These are phyloP conservation scores for Jaapia argillacea DNA, from an alignment of 768 basidiomycete species.

Conservation along the genomic window DNA sequence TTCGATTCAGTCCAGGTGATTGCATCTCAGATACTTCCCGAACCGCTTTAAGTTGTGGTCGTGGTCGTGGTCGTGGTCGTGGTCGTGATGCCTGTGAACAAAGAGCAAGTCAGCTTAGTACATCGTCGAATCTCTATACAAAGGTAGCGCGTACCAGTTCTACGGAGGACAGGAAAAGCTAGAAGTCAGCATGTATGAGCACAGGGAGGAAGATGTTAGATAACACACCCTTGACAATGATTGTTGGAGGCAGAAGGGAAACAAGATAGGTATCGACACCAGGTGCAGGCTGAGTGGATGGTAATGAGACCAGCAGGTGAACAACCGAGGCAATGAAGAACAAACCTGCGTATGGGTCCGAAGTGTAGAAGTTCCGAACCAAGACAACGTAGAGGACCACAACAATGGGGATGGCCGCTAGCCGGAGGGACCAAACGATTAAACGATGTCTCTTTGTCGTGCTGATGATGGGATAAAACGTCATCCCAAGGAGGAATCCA, in stretches of 20 bases:
- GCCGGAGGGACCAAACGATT: conserved; percentile 64
- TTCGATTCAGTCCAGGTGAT: too few relatives aligned
- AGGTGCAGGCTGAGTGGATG: conserved; percentile 54
- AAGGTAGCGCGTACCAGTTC: too few relatives aligned
- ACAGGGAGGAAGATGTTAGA: too few relatives aligned
- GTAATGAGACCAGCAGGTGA: background rate
- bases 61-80: too few relatives aligned
- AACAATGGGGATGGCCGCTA: conserved; percentile 65
- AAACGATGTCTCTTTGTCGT: conserved; percentile 60
- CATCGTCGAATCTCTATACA: too few relatives aligned
- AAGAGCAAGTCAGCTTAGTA: background rate
- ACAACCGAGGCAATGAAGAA: conserved; percentile 8
- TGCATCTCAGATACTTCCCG: too few relatives aligned
- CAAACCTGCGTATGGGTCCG: conserved; percentile 75
- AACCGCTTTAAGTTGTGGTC: too few relatives aligned
- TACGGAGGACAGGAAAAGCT: too few relatives aligned
- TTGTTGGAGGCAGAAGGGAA: conserved; percentile 70
- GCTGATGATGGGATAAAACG: conserved; percentile 87
- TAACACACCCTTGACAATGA: conserved; percentile 45
- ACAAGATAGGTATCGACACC: conserved; percentile 87
- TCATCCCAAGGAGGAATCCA: conserved; percentile 73
- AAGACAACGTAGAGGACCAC: conserved; percentile 78
- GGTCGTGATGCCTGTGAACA: conserved; percentile 6
- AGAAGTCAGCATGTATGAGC: too few relatives aligned
- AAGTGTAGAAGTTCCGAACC: conserved; percentile 82